Conservation (phyloP, 2,329 filamentous ascomycete genomes). For the Curvularia lunata region DNA sequence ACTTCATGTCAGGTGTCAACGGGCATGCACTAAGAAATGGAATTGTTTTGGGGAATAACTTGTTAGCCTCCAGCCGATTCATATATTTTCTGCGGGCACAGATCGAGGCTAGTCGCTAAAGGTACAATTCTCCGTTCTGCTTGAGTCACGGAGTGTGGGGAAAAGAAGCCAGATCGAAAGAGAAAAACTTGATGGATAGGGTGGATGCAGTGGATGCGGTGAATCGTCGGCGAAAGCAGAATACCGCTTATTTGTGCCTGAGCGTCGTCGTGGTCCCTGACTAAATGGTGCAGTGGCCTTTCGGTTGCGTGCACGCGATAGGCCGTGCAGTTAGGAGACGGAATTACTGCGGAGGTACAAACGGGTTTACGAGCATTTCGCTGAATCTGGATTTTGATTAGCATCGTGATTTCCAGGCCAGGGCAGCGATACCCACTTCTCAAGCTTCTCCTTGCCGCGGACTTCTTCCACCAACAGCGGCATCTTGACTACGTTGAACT, state of each 20-base stretch:
- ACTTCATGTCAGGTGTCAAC: slow-evolving; percentile 21
- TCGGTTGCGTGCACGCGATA: slow-evolving; percentile 1
- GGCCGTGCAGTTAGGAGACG: slow-evolving; percentile 1
- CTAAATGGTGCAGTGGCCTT: slow-evolving; percentile 20
- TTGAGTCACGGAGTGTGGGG: slow-evolving; percentile 12
- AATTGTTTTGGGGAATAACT: slow-evolving; percentile 7
- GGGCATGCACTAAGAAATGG: slow-evolving; percentile 24
- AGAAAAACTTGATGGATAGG: slow-evolving; percentile 13
- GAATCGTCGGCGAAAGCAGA: slow-evolving; percentile 11
- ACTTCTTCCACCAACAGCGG: slow-evolving; percentile 95
- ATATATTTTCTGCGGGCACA: slow-evolving; percentile 5
- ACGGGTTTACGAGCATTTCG: slow-evolving; percentile 80
- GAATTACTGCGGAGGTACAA: slow-evolving; percentile 65
- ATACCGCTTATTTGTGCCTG: neutral
- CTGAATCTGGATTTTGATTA: slow-evolving; percentile 64
- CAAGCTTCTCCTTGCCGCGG: slow-evolving; percentile 89
- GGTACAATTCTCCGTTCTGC: slow-evolving; percentile 11
- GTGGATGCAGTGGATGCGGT: slow-evolving; percentile 7
- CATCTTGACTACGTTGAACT: slow-evolving; percentile 99
- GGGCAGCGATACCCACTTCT: slow-evolving; percentile 59
- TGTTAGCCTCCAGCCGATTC: slow-evolving; percentile 7
- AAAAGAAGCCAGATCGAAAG: slow-evolving; percentile 2
- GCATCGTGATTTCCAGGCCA: neutral
- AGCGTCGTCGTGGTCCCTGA: slow-evolving; percentile 25
- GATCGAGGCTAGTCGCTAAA: slow-evolving; percentile 17